phyloP scores from a whole-genome alignment of 192 early-diverging fungal species.

The Coemansia sp. region DNA sequence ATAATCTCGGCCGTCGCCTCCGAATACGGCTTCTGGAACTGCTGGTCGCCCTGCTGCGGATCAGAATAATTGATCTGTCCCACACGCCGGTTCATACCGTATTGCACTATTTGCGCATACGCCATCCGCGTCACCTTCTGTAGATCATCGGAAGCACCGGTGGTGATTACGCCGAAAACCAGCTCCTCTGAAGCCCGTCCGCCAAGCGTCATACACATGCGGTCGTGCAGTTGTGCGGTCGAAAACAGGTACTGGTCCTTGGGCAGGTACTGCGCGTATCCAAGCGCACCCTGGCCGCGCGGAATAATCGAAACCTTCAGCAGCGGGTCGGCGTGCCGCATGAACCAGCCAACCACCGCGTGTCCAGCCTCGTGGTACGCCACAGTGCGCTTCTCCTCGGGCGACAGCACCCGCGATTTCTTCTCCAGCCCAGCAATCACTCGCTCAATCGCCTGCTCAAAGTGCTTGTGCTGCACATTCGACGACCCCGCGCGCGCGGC shows the following conservation, averaged over 20 bases:
- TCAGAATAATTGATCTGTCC: slow-evolving; percentile 85
- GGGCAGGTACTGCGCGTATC: slow-evolving; percentile 98
- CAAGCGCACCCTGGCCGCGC: slow-evolving; percentile 89
- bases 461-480: slow-evolving; percentile 81
- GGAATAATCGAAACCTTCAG: slow-evolving; percentile 99
- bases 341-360: slow-evolving; percentile 97
- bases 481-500: slow-evolving; percentile 85
- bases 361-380: slow-evolving; percentile 99
- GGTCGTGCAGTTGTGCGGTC: slow-evolving; percentile 85
- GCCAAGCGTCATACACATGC: slow-evolving; percentile 88
- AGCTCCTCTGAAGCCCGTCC: slow-evolving; percentile 87
- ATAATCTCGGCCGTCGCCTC: slow-evolving; percentile 93
- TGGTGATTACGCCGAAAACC: slow-evolving; percentile 93
- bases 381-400: slow-evolving; percentile 98
- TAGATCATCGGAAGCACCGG: slow-evolving; percentile 96
- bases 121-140: slow-evolving; percentile 97
- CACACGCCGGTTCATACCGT: slow-evolving; percentile 89
- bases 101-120: slow-evolving; percentile 91
- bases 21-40: slow-evolving; percentile 94
- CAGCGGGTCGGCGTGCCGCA: slow-evolving; percentile 92
- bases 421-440: slow-evolving; percentile 98
- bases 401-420: slow-evolving; percentile 90
- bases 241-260: slow-evolving; percentile 97
- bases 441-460: slow-evolving; percentile 97
- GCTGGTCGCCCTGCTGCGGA: slow-evolving; percentile 64